Evolutionary conservation across 768 basidiomycete genomes (phyloP).

Genomic region (Lactarius pseudohatsudake): DNA sequence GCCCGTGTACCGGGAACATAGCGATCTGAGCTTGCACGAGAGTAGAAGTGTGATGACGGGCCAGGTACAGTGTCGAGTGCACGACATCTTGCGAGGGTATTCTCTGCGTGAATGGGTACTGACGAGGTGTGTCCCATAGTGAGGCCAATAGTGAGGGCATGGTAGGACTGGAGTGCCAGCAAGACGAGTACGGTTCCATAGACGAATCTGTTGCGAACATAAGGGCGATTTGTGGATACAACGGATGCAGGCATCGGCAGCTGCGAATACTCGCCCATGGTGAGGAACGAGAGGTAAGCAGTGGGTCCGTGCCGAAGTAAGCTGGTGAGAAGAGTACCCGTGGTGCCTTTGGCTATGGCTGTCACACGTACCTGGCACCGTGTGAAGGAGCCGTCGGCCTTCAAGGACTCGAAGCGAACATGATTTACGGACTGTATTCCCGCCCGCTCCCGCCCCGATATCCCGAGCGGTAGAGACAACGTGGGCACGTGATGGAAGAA

Average conservation of each 20-base stretch:
- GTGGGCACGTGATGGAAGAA: conserved; percentile 3
- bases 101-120: conserved; percentile 19
- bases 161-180: conserved; percentile 6
- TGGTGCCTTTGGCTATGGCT: too few relatives aligned
- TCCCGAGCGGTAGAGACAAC: not conserved
- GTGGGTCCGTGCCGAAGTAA: not conserved
- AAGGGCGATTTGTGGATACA: not conserved
- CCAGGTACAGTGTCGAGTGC: conserved; percentile 40
- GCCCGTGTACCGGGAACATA: conserved; percentile 53
- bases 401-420: too few relatives aligned
- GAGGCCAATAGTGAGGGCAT: not conserved
- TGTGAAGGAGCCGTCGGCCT: too few relatives aligned
- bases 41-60: conserved; percentile 38
- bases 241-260: not conserved
- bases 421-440: too few relatives aligned
- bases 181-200: not conserved
- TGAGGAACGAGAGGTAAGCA: not conserved
- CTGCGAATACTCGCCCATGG: not conserved
- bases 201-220: not conserved
- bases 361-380: too few relatives aligned
- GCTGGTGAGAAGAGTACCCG: not conserved
- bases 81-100: conserved; percentile 38
- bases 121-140: not conserved
- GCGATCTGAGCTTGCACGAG: conserved; percentile 49
- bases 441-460: not conserved